These are phyloP conservation scores for Phytophthora citricola DNA, from an alignment of 352 stramenopile species.

Conservation along the genomic window DNA sequence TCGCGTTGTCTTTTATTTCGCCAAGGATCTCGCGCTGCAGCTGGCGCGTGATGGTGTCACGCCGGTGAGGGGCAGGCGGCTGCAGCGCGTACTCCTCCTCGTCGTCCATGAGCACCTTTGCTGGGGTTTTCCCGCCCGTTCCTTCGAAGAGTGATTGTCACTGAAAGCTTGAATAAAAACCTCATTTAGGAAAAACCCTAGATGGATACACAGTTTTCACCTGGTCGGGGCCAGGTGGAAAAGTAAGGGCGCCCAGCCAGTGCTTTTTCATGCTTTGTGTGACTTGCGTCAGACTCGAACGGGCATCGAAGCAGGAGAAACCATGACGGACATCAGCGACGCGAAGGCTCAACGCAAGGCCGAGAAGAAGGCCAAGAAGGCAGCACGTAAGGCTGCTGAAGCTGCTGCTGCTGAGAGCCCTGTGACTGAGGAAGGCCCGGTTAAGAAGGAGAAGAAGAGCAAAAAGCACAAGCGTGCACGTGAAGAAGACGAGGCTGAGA, in stretches of 20 bases:
- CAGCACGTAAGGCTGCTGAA: slow-evolving; percentile 41
- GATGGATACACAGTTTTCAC: too few relatives aligned
- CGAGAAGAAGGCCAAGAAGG: slow-evolving; percentile 55
- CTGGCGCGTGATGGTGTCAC: slow-evolving; percentile 63
- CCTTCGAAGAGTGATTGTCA: not conserved
- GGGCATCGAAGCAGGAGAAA: slow-evolving; percentile 17
- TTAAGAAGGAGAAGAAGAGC: slow-evolving; percentile 37
- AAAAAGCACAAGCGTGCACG: slow-evolving; percentile 40
- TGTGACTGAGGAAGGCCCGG: not conserved
- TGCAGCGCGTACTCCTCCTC: slow-evolving; percentile 44
- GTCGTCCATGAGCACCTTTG: slow-evolving; percentile 14
- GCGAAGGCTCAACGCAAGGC: slow-evolving; percentile 53
- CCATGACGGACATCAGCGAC: slow-evolving; percentile 41
- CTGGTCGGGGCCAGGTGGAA: too few relatives aligned
- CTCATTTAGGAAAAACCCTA: not conserved
- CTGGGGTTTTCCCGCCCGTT: slow-evolving; percentile 8
- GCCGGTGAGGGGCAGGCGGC: slow-evolving; percentile 29
- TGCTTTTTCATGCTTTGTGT: slow-evolving; percentile 23
- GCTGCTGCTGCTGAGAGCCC: slow-evolving; percentile 12
- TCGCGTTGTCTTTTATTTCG: slow-evolving; percentile 22
- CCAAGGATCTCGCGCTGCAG: slow-evolving; percentile 73
- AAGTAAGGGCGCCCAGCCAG: slow-evolving; percentile 4
- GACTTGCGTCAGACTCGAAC: slow-evolving; percentile 32
- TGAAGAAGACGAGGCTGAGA: slow-evolving; percentile 49
- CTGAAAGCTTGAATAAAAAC: not conserved